A percentile compares a stretch with the other conserved stretches of the same genome.
phyloP scores from a whole-genome alignment of 2,329 filamentous ascomycete species.

The Sclerotinia nivalis region DNA sequence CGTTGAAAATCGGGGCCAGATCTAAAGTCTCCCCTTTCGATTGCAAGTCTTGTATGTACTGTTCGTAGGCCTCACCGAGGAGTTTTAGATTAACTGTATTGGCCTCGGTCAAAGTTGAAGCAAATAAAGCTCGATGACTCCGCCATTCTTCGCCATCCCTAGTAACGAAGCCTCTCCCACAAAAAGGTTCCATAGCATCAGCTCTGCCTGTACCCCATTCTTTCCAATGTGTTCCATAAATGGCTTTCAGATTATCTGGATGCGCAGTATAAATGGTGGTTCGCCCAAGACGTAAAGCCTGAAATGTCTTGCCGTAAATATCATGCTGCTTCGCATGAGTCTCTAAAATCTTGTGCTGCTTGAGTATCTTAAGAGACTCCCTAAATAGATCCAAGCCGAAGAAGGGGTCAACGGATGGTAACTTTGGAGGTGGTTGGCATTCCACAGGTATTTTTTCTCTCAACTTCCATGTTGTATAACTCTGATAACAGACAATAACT shows the following conservation, averaged over 20 bases:
- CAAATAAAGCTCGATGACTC: neutral
- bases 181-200: constrained; percentile 11
- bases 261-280: constrained; percentile 1
- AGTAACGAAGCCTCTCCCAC: constrained; percentile 18
- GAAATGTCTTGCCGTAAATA: constrained; percentile 5
- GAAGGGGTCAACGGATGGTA: neutral
- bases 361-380: neutral
- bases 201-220: constrained; percentile 10
- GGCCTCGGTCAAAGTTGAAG: constrained; percentile 7
- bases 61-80: neutral
- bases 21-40: neutral
- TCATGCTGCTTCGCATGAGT: neutral
- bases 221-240: constrained; percentile 2
- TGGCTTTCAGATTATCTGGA: constrained; percentile 8
- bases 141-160: constrained; percentile 19
- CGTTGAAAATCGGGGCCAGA: neutral
- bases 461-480: neutral
- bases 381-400: constrained; percentile 16
- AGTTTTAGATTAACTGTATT: neutral
- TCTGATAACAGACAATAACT: neutral
- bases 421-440: neutral
- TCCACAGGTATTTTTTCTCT: neutral
- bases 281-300: neutral
- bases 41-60: neutral
- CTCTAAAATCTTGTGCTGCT: neutral